A percentile compares a stretch with the other conserved stretches of the same genome.
Conservation (phyloP, 129 eudicot species). For the Erigeron canadensis region DNA sequence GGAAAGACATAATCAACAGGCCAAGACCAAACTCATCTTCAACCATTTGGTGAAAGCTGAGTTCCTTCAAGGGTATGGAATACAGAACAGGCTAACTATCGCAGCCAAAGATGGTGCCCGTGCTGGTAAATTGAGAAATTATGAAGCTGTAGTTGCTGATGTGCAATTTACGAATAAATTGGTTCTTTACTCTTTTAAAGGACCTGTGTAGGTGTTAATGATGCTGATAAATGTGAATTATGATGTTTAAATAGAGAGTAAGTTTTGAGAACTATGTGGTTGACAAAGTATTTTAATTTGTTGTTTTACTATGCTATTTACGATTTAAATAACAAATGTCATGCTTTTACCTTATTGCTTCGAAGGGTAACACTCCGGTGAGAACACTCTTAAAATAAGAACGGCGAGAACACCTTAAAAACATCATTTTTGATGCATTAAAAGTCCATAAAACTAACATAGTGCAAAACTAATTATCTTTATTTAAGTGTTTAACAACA, state of each 20-base stretch:
- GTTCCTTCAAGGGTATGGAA: conserved; percentile 2
- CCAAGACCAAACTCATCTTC: conserved; percentile 13
- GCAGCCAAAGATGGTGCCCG: conserved; percentile 10
- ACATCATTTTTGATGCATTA: too few relatives aligned
- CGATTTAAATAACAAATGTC: neutral
- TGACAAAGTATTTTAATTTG: neutral
- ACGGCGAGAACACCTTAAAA: too few relatives aligned
- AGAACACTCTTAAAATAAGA: too few relatives aligned
- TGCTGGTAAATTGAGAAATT: neutral
- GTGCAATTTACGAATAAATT: neutral
- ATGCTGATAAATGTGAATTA: neutral
- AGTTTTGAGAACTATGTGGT: neutral
- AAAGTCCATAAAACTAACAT: too few relatives aligned
- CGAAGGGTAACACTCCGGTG: too few relatives aligned
- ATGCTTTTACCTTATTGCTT: too few relatives aligned
- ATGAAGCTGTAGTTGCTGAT: conserved; percentile 1
- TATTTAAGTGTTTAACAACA: too few relatives aligned
- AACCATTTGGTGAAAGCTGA: conserved; percentile 10
- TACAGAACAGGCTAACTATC: conserved; percentile 14
- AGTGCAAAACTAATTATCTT: too few relatives aligned
- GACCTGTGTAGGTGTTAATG: neutral
- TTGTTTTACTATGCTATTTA: neutral
- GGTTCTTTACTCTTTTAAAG: conserved; percentile 6
- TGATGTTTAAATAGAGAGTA: neutral
- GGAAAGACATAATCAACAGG: neutral